Conservation (phyloP, 768 basidiomycete species). For the Naganishia vishniacii region DNA sequence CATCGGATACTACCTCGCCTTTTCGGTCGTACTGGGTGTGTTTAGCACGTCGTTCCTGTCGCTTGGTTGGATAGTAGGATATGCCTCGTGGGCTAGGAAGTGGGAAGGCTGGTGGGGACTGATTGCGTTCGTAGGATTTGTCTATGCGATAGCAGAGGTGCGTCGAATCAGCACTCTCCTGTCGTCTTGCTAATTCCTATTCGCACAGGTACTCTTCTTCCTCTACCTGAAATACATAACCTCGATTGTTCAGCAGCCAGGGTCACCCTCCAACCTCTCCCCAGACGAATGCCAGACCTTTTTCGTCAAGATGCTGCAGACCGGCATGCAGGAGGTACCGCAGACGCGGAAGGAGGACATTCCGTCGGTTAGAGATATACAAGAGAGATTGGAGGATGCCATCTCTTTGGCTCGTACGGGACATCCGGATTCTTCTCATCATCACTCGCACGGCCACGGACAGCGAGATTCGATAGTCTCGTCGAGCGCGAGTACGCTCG, state of each 20-base stretch:
- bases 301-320: conserved; percentile 24
- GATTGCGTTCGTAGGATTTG: background rate
- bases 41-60: background rate
- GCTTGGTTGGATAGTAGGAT: background rate
- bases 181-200: background rate
- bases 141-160: conserved; percentile 5
- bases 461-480: background rate
- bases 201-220: conserved; percentile 4
- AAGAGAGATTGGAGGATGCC: conserved; percentile 6
- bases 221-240: conserved; percentile 15
- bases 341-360: background rate
- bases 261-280: conserved; percentile 19
- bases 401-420: background rate
- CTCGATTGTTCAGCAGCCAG: conserved; percentile 15
- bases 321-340: conserved; percentile 8
- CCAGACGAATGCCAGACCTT: conserved; percentile 19
- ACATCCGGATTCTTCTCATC: background rate
- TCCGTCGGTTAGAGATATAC: conserved; percentile 2
- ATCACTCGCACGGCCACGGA: background rate
- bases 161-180: background rate
- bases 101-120: background rate
- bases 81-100: background rate
- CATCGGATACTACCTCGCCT: background rate
- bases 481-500: background rate
- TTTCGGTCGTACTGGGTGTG: background rate